Evolutionary conservation across 129 eudicot genomes (phyloP).

Genomic region (Chrysanthemum seticuspe): DNA sequence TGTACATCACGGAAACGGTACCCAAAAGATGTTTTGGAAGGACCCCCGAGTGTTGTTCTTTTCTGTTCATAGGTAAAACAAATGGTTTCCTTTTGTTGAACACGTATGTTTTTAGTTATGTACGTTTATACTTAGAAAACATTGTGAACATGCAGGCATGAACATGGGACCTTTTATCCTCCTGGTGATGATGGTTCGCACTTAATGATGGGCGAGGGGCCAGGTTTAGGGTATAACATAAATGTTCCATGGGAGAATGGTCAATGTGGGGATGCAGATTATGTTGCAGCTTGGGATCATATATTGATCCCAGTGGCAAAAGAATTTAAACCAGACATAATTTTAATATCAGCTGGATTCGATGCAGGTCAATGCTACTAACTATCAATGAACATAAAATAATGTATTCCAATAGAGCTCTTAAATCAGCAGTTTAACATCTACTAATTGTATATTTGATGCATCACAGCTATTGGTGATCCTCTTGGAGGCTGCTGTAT

Average conservation of each 20-base stretch:
- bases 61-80: slow-evolving; percentile 83
- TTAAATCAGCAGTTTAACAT: background rate
- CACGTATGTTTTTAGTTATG: background rate
- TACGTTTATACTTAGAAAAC: slow-evolving; percentile 4
- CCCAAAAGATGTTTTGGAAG: slow-evolving; percentile 85
- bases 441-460: slow-evolving; percentile 24
- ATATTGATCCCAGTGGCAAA: slow-evolving; percentile 82
- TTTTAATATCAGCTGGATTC: slow-evolving; percentile 87
- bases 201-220: slow-evolving; percentile 78
- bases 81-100: background rate
- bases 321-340: slow-evolving; percentile 80
- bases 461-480: slow-evolving; percentile 65
- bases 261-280: slow-evolving; percentile 86
- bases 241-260: slow-evolving; percentile 94
- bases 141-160: slow-evolving; percentile 49
- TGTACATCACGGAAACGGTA: slow-evolving; percentile 98
- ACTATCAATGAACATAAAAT: slow-evolving; percentile 1
- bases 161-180: slow-evolving; percentile 74
- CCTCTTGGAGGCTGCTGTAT: slow-evolving; percentile 98
- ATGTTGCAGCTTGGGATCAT: slow-evolving; percentile 89
- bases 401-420: background rate
- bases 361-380: slow-evolving; percentile 77
- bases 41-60: slow-evolving; percentile 85
- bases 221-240: slow-evolving; percentile 77
- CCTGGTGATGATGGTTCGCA: slow-evolving; percentile 73